Evolutionary conservation across 1,139 yeast genomes (phyloP).

Genomic region (Scheffersomyces parashehatae): DNA sequence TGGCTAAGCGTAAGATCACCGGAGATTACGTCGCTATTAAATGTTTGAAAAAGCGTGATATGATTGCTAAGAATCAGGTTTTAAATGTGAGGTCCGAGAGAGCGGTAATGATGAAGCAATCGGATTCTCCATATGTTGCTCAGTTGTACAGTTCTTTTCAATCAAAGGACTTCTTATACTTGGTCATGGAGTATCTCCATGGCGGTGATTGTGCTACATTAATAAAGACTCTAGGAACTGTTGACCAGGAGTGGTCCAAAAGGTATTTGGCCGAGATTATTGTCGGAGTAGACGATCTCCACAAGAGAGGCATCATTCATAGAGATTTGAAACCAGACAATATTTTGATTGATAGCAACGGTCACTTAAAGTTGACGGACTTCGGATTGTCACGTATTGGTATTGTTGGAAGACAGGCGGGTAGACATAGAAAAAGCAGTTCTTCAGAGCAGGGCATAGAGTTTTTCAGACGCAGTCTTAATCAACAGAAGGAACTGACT

Average conservation of each 20-base stretch:
- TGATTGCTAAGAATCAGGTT: slow-evolving; percentile 96
- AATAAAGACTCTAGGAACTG: slow-evolving; percentile 73
- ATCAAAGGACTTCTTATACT: slow-evolving; percentile 78
- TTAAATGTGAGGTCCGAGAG: slow-evolving; percentile 92
- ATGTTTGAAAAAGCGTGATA: slow-evolving; percentile 89
- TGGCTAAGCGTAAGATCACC: slow-evolving; percentile 78
- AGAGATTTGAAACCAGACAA: slow-evolving; percentile 96
- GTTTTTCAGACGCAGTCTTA: slow-evolving; percentile 34
- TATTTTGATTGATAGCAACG: slow-evolving; percentile 76
- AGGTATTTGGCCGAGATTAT: slow-evolving; percentile 88
- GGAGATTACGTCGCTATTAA: slow-evolving; percentile 97
- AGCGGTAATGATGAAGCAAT: slow-evolving; percentile 96
- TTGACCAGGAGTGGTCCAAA: slow-evolving; percentile 86
- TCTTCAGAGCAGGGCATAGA: slow-evolving; percentile 49
- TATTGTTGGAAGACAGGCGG: slow-evolving; percentile 72
- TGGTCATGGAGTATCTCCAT: slow-evolving; percentile 94
- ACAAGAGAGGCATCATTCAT: slow-evolving; percentile 85
- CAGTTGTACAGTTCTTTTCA: slow-evolving; percentile 88
- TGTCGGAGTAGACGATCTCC: slow-evolving; percentile 88
- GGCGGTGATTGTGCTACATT: slow-evolving; percentile 97
- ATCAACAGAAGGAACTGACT: slow-evolving; percentile 16
- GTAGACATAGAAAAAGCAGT: slow-evolving; percentile 42
- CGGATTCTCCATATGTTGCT: slow-evolving; percentile 93
- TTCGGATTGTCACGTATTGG: slow-evolving; percentile 94
- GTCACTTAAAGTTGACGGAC: slow-evolving; percentile 91